phyloP scores from a whole-genome alignment of 2,329 filamentous ascomycete genomes.

The Graphium sp. region DNA sequence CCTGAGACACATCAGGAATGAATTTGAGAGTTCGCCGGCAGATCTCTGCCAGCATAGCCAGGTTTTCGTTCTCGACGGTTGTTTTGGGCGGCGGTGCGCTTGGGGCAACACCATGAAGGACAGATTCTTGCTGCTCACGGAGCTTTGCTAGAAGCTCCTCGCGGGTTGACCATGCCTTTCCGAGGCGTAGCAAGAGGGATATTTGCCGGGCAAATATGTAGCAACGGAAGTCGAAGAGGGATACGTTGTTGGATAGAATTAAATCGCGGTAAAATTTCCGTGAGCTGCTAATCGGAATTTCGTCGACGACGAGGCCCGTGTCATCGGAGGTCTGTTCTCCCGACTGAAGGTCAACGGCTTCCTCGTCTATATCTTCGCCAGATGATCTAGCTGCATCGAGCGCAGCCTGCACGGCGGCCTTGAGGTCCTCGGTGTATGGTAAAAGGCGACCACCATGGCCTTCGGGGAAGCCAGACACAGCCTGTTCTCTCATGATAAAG shows the following conservation, averaged over 20 bases:
- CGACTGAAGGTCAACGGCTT: constrained; percentile 33
- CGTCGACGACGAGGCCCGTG: constrained; percentile 28
- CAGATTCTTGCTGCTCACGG: constrained; percentile 42
- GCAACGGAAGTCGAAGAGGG: constrained; percentile 83
- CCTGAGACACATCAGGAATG: constrained; percentile 61
- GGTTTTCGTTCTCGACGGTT: constrained; percentile 51
- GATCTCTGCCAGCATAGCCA: constrained; percentile 69
- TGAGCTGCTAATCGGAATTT: constrained; percentile 43
- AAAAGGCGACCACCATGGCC: constrained; percentile 60
- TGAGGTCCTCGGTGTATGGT: constrained; percentile 56
- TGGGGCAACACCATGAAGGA: constrained; percentile 39
- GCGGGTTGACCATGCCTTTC: constrained; percentile 50
- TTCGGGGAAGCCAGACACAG: constrained; percentile 36
- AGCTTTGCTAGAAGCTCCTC: constrained; percentile 46
- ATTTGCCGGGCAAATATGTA: constrained; percentile 90
- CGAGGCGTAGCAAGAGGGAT: constrained; percentile 62
- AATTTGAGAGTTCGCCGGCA: constrained; percentile 73
- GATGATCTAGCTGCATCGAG: constrained; percentile 19
- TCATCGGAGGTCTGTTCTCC: constrained; percentile 16
- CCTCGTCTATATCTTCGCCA: constrained; percentile 16
- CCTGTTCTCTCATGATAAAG: constrained; percentile 60
- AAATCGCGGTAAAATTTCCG: constrained; percentile 79
- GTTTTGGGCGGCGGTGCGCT: constrained; percentile 24
- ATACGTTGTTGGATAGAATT: constrained; percentile 89
- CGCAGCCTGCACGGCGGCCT: constrained; percentile 35